These are phyloP conservation scores for Yarrowia sp. DNA, from an alignment of 805 yeast species.

Conservation along the genomic window DNA sequence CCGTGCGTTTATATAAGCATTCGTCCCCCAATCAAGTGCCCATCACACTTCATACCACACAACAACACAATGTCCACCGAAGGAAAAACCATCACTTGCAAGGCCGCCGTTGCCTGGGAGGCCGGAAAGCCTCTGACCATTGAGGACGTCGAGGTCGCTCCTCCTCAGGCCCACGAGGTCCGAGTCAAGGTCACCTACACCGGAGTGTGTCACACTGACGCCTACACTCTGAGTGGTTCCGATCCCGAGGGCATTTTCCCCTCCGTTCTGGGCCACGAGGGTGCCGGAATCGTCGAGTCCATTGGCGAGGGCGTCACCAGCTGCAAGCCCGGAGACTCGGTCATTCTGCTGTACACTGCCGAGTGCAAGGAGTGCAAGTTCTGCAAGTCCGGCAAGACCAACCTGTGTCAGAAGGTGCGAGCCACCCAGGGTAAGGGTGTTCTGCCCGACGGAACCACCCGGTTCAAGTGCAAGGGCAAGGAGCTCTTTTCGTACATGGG, in stretches of 20 bases:
- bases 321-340: slow-evolving; percentile 92
- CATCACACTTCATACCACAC: background rate
- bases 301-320: slow-evolving; percentile 90
- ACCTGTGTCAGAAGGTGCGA: slow-evolving; percentile 91
- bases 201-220: slow-evolving; percentile 98
- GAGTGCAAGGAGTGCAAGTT: slow-evolving; percentile 95
- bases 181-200: slow-evolving; percentile 83
- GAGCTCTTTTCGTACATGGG: slow-evolving; percentile 93
- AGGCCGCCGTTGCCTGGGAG: slow-evolving; percentile 98
- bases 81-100: slow-evolving; percentile 45
- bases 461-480: slow-evolving; percentile 77
- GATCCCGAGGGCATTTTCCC: slow-evolving; percentile 99
- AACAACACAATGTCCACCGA: background rate
- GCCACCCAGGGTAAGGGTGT: slow-evolving; percentile 98
- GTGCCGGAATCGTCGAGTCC: slow-evolving; percentile 94
- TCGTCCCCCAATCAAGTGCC: too few species aligned
- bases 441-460: slow-evolving; percentile 96
- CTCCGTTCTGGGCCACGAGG: slow-evolving; percentile 92
- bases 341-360: slow-evolving; percentile 91
- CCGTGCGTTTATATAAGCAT: background rate
- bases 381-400: slow-evolving; percentile 93
- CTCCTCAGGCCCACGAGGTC: slow-evolving; percentile 97
- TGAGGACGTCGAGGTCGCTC: slow-evolving; percentile 84
- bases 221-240: slow-evolving; percentile 87
- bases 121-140: slow-evolving; percentile 71